Evolutionary conservation across 768 basidiomycete genomes (phyloP).

Genomic region (Tulasnella sp.): DNA sequence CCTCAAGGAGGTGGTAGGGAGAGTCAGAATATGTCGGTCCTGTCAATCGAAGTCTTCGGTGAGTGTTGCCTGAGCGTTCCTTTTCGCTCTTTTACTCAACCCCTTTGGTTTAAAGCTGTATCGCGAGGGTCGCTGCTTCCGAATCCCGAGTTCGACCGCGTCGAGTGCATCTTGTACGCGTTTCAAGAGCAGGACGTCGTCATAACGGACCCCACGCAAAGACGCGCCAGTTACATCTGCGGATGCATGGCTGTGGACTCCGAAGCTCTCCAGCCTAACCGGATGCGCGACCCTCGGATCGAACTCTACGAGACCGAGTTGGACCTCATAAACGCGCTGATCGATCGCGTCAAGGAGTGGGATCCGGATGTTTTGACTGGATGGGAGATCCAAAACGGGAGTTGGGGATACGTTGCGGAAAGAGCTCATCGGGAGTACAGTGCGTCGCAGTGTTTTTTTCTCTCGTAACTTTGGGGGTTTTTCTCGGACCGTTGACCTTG

Average conservation of each 20-base stretch:
- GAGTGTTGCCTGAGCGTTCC: slow-evolving; percentile 18
- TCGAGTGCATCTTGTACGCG: slow-evolving; percentile 63
- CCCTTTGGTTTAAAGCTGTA: slow-evolving; percentile 37
- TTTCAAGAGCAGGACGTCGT: slow-evolving; percentile 40
- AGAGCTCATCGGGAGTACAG: slow-evolving; percentile 48
- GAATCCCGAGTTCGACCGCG: slow-evolving; percentile 51
- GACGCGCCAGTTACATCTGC: slow-evolving; percentile 25
- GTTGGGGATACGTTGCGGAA: slow-evolving; percentile 84
- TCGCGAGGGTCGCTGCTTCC: slow-evolving; percentile 50
- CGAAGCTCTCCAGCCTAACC: slow-evolving; percentile 25
- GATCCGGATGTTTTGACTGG: slow-evolving; percentile 90
- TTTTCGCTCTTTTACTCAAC: not conserved
- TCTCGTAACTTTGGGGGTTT: not conserved
- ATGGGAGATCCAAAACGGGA: slow-evolving; percentile 80
- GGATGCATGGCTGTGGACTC: slow-evolving; percentile 45
- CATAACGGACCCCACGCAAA: slow-evolving; percentile 24
- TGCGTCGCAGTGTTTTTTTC: slow-evolving; percentile 22
- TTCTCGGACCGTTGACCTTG: not conserved
- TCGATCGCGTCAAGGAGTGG: slow-evolving; percentile 60
- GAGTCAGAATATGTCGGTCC: slow-evolving; percentile 60
- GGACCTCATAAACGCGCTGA: slow-evolving; percentile 63
- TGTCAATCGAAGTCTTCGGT: slow-evolving; percentile 85
- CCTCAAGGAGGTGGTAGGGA: slow-evolving; percentile 38
- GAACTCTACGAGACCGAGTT: slow-evolving; percentile 57
- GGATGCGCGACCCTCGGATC: slow-evolving; percentile 34